These are phyloP conservation scores for Akebia trifoliata DNA, from an alignment of 164 flowering plant genomes.

Conservation along the genomic window DNA sequence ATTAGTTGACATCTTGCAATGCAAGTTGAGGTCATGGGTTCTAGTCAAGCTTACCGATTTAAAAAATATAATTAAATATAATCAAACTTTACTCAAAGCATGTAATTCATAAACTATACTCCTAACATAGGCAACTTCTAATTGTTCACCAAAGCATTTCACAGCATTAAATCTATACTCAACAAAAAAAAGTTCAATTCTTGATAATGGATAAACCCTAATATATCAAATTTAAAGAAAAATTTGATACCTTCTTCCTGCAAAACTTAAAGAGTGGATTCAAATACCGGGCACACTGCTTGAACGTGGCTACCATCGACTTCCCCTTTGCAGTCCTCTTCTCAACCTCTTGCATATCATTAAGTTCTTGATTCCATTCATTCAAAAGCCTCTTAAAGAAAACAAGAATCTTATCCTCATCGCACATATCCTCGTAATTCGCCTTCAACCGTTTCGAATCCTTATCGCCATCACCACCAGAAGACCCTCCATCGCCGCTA, in stretches of 20 bases:
- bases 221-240: neutral
- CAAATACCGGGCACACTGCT: slow-evolving; percentile 96
- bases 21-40: no score
- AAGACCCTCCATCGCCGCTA: slow-evolving; percentile 66
- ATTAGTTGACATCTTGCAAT: no score
- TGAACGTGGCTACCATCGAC: slow-evolving; percentile 82
- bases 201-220: neutral
- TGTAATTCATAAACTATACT: no score
- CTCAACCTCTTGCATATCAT: slow-evolving; percentile 63
- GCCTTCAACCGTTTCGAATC: slow-evolving; percentile 83
- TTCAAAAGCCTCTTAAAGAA: slow-evolving; percentile 87
- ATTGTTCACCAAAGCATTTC: neutral
- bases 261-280: slow-evolving; percentile 90
- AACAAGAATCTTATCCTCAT: slow-evolving; percentile 89
- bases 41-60: no score
- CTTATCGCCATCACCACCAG: slow-evolving; percentile 67
- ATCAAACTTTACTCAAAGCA: no score
- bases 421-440: slow-evolving; percentile 79
- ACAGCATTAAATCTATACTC: neutral
- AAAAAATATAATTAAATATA: no score
- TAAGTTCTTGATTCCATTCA: slow-evolving; percentile 93
- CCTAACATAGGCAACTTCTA: no score
- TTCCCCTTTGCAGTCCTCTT: slow-evolving; percentile 95
- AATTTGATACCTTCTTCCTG: slow-evolving; percentile 70
- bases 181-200: neutral